Evolutionary conservation across 345 rosid genomes (phyloP).

Genomic region (Eucalyptus erythrocorys): DNA sequence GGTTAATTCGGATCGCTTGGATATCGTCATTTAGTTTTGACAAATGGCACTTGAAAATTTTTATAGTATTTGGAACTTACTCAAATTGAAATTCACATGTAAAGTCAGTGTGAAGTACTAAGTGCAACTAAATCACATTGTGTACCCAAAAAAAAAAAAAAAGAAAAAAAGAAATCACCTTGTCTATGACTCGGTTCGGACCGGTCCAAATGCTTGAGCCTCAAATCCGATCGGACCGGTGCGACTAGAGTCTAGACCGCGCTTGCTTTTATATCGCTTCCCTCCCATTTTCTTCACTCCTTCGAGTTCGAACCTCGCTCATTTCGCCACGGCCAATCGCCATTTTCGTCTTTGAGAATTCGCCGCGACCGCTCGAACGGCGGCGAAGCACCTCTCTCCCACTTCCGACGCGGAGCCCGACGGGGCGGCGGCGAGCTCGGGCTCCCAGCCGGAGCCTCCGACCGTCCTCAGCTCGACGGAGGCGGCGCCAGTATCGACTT

Average conservation of each 20-base stretch:
- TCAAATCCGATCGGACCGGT: not conserved
- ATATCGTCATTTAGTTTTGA: not conserved
- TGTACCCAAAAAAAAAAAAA: no score
- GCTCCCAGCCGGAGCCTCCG: slow-evolving; percentile 1
- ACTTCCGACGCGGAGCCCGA: slow-evolving; percentile 1
- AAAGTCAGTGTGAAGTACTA: not conserved
- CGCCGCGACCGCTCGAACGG: not conserved
- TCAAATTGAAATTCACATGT: not conserved
- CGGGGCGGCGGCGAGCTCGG: fast-evolving
- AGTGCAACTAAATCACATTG: not conserved
- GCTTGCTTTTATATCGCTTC: not conserved
- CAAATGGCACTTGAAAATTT: not conserved
- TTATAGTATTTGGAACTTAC: not conserved
- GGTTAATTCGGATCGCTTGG: not conserved
- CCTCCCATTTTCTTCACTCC: not conserved
- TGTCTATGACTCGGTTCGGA: not conserved
- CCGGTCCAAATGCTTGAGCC: not conserved
- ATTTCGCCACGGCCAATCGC: not conserved
- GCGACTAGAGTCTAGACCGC: not conserved
- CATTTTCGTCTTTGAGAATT: not conserved
- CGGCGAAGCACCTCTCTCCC: not conserved
- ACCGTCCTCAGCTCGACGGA: not conserved
- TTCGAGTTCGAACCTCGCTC: not conserved
- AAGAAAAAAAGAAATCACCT: no score
- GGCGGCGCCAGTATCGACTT: slow-evolving; percentile 13